Conservation (phyloP, 257 asterid genomes). For the Voacanga thouarsii region DNA sequence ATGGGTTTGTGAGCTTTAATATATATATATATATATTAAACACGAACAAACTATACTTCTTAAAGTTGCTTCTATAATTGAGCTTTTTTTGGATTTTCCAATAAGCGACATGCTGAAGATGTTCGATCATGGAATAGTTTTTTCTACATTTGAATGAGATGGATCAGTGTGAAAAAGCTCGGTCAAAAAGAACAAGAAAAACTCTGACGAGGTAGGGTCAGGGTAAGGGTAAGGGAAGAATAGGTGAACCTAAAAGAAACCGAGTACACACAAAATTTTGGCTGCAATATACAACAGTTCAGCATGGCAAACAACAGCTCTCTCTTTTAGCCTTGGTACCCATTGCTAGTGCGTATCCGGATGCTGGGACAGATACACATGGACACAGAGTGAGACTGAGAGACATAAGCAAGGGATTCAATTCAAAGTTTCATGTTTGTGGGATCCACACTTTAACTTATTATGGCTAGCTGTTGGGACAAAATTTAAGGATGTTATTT, state of each 20-base stretch:
- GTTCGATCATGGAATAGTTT: not conserved
- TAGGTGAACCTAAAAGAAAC: not conserved
- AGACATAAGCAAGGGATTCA: not conserved
- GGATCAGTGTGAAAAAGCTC: not conserved
- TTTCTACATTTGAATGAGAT: not conserved
- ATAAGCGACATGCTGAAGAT: not conserved
- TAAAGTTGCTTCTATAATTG: not conserved
- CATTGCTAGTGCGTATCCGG: not conserved
- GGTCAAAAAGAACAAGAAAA: not conserved
- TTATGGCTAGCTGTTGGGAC: conserved; percentile 2
- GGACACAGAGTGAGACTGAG: not conserved
- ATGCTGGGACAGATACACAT: conserved; percentile 13
- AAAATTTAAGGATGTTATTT: conserved; percentile 11
- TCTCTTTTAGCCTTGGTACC: not conserved
- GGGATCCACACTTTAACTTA: conserved; percentile 28
- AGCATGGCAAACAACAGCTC: conserved; percentile 20
- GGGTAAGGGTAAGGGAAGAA: not conserved
- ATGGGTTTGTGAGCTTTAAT: no score
- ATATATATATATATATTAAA: no score
- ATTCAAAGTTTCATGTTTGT: conserved; percentile 16
- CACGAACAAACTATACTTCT: no score
- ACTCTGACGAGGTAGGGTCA: not conserved
- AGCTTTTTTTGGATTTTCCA: no score
- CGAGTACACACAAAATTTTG: conserved; percentile 11
- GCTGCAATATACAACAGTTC: not conserved